A percentile compares a stretch with the other conserved stretches of the same genome.
These are phyloP conservation scores for Geotrichum histeridarum DNA, from an alignment of 1,139 yeast species.

Conservation along the genomic window DNA sequence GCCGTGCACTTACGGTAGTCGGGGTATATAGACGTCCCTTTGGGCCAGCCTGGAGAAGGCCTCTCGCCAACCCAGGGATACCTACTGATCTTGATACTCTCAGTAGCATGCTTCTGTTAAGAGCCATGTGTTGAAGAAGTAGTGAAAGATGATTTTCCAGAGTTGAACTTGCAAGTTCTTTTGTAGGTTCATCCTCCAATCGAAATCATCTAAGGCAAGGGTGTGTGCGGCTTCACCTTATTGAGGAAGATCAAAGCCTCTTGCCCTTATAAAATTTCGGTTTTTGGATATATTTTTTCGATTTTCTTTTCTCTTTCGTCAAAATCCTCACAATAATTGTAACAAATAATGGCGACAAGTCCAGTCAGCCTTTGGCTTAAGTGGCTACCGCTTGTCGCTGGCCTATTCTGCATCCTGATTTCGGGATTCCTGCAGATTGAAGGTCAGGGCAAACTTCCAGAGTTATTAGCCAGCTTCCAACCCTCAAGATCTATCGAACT, in stretches of 20 bases:
- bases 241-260: no score
- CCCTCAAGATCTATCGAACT: neutral
- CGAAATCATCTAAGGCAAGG: no score
- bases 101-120: neutral
- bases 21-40: neutral
- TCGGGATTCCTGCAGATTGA: neutral
- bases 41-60: neutral
- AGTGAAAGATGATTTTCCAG: neutral
- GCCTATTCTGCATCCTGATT: conserved; percentile 1
- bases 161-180: neutral
- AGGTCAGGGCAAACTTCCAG: neutral
- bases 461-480: neutral
- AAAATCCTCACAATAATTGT: neutral
- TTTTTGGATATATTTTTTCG: neutral
- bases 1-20: neutral
- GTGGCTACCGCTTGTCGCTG: conserved; percentile 4
- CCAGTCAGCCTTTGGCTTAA: neutral
- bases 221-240: neutral
- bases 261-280: neutral
- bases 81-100: neutral
- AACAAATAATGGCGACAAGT: neutral
- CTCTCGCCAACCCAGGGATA: neutral
- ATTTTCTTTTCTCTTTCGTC: neutral
- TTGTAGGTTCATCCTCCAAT: neutral
- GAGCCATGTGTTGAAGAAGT: no score